Conservation (phyloP, 2,329 filamentous ascomycete species). For the Juglanconis oblonga region DNA sequence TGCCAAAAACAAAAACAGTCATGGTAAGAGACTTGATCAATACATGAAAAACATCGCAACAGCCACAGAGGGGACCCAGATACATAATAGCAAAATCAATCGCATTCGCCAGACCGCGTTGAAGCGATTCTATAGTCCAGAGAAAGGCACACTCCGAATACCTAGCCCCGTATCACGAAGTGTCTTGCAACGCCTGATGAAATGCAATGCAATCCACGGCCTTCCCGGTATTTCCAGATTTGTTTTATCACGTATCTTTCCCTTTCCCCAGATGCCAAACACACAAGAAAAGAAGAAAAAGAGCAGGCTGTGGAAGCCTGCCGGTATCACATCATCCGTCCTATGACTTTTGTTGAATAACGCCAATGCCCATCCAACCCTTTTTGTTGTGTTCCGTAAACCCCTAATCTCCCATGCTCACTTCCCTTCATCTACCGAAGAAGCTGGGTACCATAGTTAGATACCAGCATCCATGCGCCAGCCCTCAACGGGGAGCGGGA, state of each 20-base stretch:
- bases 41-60: no score
- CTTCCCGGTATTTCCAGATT: constrained; percentile 17
- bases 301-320: constrained; percentile 19
- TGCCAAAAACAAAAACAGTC: no score
- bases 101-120: constrained; percentile 31
- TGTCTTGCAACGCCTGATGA: constrained; percentile 32
- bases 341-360: constrained; percentile 20
- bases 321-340: constrained; percentile 19
- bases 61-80: no score
- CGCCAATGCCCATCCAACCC: constrained; percentile 8
- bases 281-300: constrained; percentile 6
- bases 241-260: background rate
- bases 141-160: constrained; percentile 28
- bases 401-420: background rate
- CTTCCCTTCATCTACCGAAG: constrained; percentile 6
- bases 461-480: constrained; percentile 62
- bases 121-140: constrained; percentile 33
- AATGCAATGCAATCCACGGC: constrained; percentile 27
- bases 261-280: background rate
- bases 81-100: no score
- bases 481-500: constrained; percentile 86
- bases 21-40: no score
- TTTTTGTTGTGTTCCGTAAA: background rate
- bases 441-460: constrained; percentile 34
- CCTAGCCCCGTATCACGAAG: constrained; percentile 20